Evolutionary conservation across 2,329 filamentous ascomycete genomes (phyloP).

Genomic region (Aureobasidium uvarum): DNA sequence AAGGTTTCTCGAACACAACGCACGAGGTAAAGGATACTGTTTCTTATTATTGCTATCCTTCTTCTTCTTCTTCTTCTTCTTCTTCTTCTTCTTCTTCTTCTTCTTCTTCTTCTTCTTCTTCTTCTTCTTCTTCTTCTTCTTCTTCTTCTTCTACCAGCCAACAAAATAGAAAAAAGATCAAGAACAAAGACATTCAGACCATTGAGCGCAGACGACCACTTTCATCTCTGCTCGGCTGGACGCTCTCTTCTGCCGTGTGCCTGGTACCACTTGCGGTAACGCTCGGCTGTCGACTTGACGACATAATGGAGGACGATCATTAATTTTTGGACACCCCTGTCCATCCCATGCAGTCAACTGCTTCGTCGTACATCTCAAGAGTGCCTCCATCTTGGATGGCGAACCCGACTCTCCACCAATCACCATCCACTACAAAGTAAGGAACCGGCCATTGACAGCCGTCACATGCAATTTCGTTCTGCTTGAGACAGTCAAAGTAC

Average conservation of each 20-base stretch:
- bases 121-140: not conserved
- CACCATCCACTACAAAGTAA: not conserved
- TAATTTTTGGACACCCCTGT: not conserved
- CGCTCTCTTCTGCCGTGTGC: not conserved
- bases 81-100: not conserved
- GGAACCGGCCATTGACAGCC: not conserved
- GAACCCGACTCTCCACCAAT: not conserved
- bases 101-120: not conserved
- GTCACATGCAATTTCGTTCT: not conserved
- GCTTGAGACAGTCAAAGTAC: not conserved
- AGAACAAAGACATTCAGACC: too few relatives aligned
- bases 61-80: not conserved
- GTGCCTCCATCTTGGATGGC: not conserved
- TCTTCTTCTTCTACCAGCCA: not conserved
- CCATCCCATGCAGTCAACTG: not conserved
- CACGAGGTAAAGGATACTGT: too few relatives aligned
- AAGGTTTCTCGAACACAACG: too few relatives aligned
- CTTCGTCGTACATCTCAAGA: not conserved
- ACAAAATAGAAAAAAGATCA: too few relatives aligned
- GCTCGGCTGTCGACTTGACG: not conserved
- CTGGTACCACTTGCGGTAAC: not conserved
- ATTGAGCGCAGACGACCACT: too few relatives aligned
- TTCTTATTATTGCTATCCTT: too few relatives aligned
- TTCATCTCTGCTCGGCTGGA: not conserved
- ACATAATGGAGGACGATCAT: not conserved